Evolutionary conservation across 345 rosid species (phyloP), one percentile per base, ranked within the genome.

Genomic region (Rhodamnia argentea): DNA sequence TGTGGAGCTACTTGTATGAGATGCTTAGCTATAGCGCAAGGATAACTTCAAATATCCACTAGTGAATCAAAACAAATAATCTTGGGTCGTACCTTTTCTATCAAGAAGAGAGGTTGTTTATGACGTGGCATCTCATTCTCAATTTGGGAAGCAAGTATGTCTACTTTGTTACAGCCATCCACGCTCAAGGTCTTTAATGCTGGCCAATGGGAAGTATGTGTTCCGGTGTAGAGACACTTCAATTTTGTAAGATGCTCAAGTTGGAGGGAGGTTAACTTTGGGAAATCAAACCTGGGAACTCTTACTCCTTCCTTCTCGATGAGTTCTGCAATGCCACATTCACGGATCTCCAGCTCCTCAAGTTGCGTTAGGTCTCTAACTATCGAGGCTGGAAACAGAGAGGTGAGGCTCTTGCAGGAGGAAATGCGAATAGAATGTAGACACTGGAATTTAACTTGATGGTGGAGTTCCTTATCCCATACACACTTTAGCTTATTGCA

Each of bases 161-260:
- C 20, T 10, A 60, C 74, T n/a, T 60, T 13, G 74, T 13, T 1
- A n/a, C 37, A 60, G 2, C 20, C 20, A 6, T 27, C 9, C 18
- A 60, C 37, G 18, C 27, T 3, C 10, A 60, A 60, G 10, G 74
- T 60, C 37, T n/a, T 60, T 18, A 60, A 27, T 13, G 37, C 0
- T 0, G 20, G 37, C 74, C 37, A 60, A 0, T 0, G 10, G 6
- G 3, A 60, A 27, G 37, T 0, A 60, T 60, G 37, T 1, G 1
- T 13, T 60, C 37, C 37, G 0, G 37, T 60, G 2, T 6, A 60
- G 37, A 27, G 3, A 37, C 37, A 6, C 37, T 60, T 60, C 74
- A 60, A 60, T 37, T 60, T 0, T 13, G 1, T 60, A 0, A 60
- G 20, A 60, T 60, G 4, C 37, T 0, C 13, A n/a, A 60, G 74